Conservation (phyloP, 1,139 yeast species). For the Blastobotrys capitulatus region DNA sequence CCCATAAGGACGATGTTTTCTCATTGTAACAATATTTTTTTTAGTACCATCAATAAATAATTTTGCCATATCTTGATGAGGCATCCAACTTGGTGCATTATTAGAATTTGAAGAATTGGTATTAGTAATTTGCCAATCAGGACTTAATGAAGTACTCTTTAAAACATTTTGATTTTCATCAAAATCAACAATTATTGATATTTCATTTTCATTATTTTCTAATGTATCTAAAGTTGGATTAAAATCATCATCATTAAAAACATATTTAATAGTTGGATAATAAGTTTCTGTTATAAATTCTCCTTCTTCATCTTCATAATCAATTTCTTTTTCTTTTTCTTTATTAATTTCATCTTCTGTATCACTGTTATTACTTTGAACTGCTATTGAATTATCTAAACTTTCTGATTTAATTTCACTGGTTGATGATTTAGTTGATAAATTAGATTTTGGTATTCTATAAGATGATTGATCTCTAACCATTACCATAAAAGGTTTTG, state of each 20-base stretch:
- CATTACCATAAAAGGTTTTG: slow-evolving; percentile 7
- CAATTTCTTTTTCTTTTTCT: background rate
- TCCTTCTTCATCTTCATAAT: background rate
- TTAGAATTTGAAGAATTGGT: slow-evolving; percentile 18
- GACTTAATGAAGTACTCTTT: slow-evolving; percentile 31
- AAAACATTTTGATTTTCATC: slow-evolving; percentile 32
- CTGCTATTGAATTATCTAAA: background rate
- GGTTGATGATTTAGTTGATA: background rate
- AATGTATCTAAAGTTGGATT: slow-evolving; percentile 32
- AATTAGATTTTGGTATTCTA: slow-evolving; percentile 1
- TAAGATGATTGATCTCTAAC: slow-evolving; percentile 7
- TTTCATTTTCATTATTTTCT: slow-evolving; percentile 28
- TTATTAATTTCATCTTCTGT: background rate
- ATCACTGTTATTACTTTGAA: background rate
- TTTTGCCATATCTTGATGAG: slow-evolving; percentile 15
- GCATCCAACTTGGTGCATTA: slow-evolving; percentile 19
- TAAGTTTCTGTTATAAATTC: slow-evolving; percentile 14
- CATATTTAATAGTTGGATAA: slow-evolving; percentile 36
- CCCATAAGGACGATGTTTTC: slow-evolving; percentile 6
- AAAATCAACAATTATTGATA: slow-evolving; percentile 35
- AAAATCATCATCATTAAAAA: slow-evolving; percentile 36
- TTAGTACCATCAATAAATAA: slow-evolving; percentile 22
- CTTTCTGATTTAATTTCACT: background rate
- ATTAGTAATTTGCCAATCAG: slow-evolving; percentile 36
- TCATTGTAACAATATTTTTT: slow-evolving; percentile 13